A percentile compares a stretch with the other conserved stretches of the same genome.
These are phyloP conservation scores for Isabelozyma gotoi DNA, from an alignment of 805 yeast genomes.

Conservation along the genomic window DNA sequence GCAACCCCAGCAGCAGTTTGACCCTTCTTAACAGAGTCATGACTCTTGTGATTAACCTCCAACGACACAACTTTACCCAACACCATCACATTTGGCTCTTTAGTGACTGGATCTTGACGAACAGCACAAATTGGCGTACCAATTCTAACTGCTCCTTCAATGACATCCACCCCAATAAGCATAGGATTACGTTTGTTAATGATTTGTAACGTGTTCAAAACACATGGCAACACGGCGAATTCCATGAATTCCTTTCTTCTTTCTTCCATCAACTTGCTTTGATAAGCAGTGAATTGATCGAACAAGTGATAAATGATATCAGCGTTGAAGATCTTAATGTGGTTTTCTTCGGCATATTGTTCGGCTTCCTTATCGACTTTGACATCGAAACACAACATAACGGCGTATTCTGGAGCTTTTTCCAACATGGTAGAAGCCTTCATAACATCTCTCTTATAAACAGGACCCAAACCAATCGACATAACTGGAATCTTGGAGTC, in stretches of 20 bases:
- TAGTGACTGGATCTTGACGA: constrained; percentile 81
- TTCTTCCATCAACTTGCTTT: constrained; percentile 79
- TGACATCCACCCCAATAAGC: constrained; percentile 98
- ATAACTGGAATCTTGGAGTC: constrained; percentile 99
- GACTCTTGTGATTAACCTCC: constrained; percentile 92
- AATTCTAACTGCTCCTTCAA: constrained; percentile 82
- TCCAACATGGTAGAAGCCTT: constrained; percentile 96
- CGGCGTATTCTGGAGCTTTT: constrained; percentile 90
- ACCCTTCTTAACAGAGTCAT: constrained; percentile 81
- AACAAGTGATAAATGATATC: constrained; percentile 96
- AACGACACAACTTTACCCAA: constrained; percentile 90
- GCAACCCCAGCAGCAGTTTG: constrained; percentile 98
- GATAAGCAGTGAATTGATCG: constrained; percentile 92
- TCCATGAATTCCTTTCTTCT: constrained; percentile 87
- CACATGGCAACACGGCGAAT: constrained; percentile 93
- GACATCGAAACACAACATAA: constrained; percentile 99
- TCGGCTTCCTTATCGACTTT: constrained; percentile 97
- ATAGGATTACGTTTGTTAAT: constrained; percentile 98
- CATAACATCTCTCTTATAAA: constrained; percentile 96
- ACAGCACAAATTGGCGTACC: constrained; percentile 98
- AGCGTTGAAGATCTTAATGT: constrained; percentile 89
- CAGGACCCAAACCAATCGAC: constrained; percentile 98
- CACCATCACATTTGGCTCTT: constrained; percentile 64
- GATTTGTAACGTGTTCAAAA: constrained; percentile 88
- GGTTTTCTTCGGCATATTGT: constrained; percentile 93